These are phyloP conservation scores for Sisymbrium irio DNA, from an alignment of 345 rosid species.

Conservation along the genomic window DNA sequence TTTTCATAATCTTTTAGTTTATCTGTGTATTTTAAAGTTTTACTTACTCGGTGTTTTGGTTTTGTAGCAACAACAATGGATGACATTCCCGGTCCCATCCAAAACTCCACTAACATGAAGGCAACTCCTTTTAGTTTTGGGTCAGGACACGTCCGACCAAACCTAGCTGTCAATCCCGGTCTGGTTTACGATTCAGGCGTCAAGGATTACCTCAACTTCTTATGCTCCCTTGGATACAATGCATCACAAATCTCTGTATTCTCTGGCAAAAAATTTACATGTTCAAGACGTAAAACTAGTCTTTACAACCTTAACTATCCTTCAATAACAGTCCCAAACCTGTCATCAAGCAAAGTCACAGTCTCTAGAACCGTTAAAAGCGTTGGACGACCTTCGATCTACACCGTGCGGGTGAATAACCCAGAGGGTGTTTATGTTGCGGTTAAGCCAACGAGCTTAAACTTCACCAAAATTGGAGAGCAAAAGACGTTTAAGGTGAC, in stretches of 20 bases:
- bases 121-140: constrained; percentile 79
- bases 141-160: constrained; percentile 83
- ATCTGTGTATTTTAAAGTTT: neutral
- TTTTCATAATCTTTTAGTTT: neutral
- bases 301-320: constrained; percentile 77
- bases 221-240: constrained; percentile 67
- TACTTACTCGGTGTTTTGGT: neutral
- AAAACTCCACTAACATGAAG: constrained; percentile 36
- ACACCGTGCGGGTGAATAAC: constrained; percentile 37
- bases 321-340: constrained; percentile 55
- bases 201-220: constrained; percentile 64
- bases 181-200: constrained; percentile 56
- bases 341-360: constrained; percentile 28
- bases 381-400: constrained; percentile 65
- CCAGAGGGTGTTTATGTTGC: constrained; percentile 50
- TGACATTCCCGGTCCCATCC: constrained; percentile 46
- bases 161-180: constrained; percentile 77
- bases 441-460: constrained; percentile 51
- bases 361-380: constrained; percentile 59
- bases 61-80: constrained; percentile 53
- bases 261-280: constrained; percentile 36
- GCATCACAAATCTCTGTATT: constrained; percentile 43
- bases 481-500: constrained; percentile 54
- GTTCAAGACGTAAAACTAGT: constrained; percentile 39
- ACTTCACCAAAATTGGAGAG: constrained; percentile 52